Percentiles rank a stretch among this genome's conserved stretches.
Evolutionary conservation across 2,329 filamentous ascomycete genomes (phyloP).

Genomic region (Penicillium concentricum): DNA sequence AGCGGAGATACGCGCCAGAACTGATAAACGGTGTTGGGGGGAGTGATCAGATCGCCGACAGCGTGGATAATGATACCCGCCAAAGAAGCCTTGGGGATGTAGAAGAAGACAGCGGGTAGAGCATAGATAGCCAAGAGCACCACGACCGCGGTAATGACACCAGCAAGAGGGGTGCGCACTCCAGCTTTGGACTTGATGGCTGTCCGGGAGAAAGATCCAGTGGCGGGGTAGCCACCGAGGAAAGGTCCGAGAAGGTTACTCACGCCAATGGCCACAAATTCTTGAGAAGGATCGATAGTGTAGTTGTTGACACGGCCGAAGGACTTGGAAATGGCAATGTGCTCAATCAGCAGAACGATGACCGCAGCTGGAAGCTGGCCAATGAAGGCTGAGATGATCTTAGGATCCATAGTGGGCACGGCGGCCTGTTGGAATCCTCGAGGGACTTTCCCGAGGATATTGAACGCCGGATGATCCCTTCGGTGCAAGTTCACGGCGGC

Average conservation of each 20-base stretch:
- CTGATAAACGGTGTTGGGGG: conserved; percentile 86
- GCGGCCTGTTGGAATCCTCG: conserved; percentile 80
- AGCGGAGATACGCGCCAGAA: conserved; percentile 93
- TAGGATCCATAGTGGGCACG: conserved; percentile 65
- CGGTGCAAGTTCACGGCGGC: conserved; percentile 76
- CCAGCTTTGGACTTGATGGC: conserved; percentile 97
- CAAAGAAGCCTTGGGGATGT: conserved; percentile 79
- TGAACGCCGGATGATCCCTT: conserved; percentile 64
- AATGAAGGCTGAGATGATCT: conserved; percentile 67
- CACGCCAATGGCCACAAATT: conserved; percentile 90
- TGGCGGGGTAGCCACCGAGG: conserved; percentile 86
- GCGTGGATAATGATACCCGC: conserved; percentile 94
- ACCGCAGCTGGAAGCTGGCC: conserved; percentile 77
- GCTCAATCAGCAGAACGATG: conserved; percentile 94
- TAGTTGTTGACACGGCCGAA: conserved; percentile 97
- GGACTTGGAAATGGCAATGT: conserved; percentile 95
- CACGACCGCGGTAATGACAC: conserved; percentile 80
- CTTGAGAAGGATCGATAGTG: conserved; percentile 90
- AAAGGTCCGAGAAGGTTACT: conserved; percentile 89
- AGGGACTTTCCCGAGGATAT: conserved; percentile 73
- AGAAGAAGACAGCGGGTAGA: conserved; percentile 85
- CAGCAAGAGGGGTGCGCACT: conserved; percentile 85
- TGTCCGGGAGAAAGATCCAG: conserved; percentile 92
- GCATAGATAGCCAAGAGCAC: conserved; percentile 90
- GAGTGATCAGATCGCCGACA: conserved; percentile 86